Evolutionary conservation across 2,329 filamentous ascomycete genomes (phyloP), one percentile per base, ranked within the genome.

Genomic region (Leptographium procerum): DNA sequence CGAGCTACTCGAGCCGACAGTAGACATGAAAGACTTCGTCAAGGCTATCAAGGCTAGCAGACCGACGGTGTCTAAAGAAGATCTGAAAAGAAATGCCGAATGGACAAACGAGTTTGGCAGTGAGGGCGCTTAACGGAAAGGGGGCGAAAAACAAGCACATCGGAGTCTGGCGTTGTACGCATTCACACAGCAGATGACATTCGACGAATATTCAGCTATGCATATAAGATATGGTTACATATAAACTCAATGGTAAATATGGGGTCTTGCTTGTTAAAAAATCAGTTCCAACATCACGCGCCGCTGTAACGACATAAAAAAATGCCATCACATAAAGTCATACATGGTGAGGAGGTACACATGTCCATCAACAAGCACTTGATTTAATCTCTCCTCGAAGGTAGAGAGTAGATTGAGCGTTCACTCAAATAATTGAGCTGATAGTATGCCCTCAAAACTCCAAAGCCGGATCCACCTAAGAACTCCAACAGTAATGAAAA

Each of bases 61-160:
- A 68, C 94, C 94, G 26, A 97, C 94, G 0, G 94, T 99, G 57
- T 94, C 90, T 56, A 79, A 82, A 55, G 90, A 91, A 55, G 95
- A 99, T 69, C 79, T 99, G 52, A 80, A 84, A 64, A 81, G 83
- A 67, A 96, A 92, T 70, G 80, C 88, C 52, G 91, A 96, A 51
- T 99, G 94, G 94, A 99, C 94, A 11, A 82, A 87, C 67, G 91
- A 97, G 74, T 97, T 97, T 73, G 92, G 92, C 59, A 95, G 90
- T 69, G 92, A 96, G 71, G 92, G 92, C 22, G 77, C 78, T 64
- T 81, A 66, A 48, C 14, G 19, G 43, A n/a, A n/a, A 19, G 14
- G 47, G 14, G 43, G 43, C n/a, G 4, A 16, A 29, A 29, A 22
- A 14, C 26, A 28, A 22, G 13, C 28, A 22, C 7, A 29, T n/a